Conservation (phyloP, 306 rosid genomes). For the Myrica gale region DNA sequence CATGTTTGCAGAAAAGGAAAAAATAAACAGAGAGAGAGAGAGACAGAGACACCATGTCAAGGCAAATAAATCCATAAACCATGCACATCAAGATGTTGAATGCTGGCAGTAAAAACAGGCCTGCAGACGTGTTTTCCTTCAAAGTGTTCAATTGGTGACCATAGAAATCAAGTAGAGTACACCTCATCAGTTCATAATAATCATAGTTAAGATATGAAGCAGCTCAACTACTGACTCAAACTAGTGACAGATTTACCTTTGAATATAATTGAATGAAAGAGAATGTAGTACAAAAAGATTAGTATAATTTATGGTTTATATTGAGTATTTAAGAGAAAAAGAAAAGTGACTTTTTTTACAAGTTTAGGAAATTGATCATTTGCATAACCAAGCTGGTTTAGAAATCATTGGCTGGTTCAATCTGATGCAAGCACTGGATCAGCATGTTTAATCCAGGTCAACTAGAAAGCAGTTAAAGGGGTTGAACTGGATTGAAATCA, state of each 20-base stretch:
- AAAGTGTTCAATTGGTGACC: slow-evolving; percentile 1
- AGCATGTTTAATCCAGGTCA: not conserved
- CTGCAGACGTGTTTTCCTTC: slow-evolving; percentile 10
- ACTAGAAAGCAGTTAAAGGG: not conserved
- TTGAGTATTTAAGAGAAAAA: not conserved
- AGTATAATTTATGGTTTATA: not conserved
- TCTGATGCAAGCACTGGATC: not conserved
- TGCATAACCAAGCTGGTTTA: not conserved
- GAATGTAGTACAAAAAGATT: not conserved
- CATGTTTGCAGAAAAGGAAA: slow-evolving; percentile 10
- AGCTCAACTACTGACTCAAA: not conserved
- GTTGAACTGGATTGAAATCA: not conserved
- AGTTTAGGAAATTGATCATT: not conserved
- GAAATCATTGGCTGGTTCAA: not conserved
- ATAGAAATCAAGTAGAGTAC: slow-evolving; percentile 11
- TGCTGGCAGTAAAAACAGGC: slow-evolving; percentile 12
- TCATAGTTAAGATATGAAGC: not conserved
- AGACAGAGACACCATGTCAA: not conserved
- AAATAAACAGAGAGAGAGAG: not conserved
- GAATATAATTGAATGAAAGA: no score
- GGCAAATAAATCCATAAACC: not conserved
- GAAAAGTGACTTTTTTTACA: not conserved
- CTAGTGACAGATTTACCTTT: no score
- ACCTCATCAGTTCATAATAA: slow-evolving; percentile 6
- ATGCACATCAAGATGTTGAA: slow-evolving; percentile 9